phyloP scores from a whole-genome alignment of 345 rosid species.

The Aquilaria yunnanensis region DNA sequence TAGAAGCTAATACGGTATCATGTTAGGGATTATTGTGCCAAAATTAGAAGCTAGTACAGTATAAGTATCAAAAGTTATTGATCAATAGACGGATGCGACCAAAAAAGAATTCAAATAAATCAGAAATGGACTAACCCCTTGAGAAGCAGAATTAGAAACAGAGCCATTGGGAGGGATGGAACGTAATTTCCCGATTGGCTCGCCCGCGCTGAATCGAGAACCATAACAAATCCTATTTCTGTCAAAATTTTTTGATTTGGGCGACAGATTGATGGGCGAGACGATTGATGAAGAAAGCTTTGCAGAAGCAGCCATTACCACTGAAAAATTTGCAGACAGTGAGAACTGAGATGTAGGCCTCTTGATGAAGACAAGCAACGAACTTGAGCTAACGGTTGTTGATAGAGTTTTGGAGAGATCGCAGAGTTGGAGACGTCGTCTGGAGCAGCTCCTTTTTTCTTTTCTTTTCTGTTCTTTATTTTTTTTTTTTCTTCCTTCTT shows the following conservation, averaged over 20 bases:
- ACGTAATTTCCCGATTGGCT: constrained; percentile 10
- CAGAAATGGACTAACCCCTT: constrained; percentile 30
- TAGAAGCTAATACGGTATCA: no score
- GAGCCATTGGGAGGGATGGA: constrained; percentile 35
- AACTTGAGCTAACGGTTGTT: not conserved
- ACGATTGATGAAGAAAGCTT: constrained; percentile 21
- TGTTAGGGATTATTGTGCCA: no score
- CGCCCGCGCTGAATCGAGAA: constrained; percentile 15
- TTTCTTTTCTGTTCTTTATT: no score
- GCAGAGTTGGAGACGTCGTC: not conserved
- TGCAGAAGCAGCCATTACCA: constrained; percentile 29
- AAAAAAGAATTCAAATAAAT: not conserved
- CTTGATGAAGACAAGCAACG: no score
- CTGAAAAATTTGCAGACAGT: not conserved
- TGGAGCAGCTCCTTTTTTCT: no score
- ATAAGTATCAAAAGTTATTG: not conserved
- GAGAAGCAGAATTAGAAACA: constrained; percentile 32
- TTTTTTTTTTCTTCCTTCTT: no score
- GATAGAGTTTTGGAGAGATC: constrained; percentile 21
- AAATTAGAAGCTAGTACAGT: no score
- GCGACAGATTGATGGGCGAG: constrained; percentile 23
- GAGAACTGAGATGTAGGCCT: not conserved
- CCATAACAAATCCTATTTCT: constrained; percentile 11
- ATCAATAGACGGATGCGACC: not conserved
- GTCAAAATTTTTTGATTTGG: constrained; percentile 10